Base-by-base conservation (phyloP, 2,329 filamentous ascomycete species). In the Cadophora sp. region DNA sequence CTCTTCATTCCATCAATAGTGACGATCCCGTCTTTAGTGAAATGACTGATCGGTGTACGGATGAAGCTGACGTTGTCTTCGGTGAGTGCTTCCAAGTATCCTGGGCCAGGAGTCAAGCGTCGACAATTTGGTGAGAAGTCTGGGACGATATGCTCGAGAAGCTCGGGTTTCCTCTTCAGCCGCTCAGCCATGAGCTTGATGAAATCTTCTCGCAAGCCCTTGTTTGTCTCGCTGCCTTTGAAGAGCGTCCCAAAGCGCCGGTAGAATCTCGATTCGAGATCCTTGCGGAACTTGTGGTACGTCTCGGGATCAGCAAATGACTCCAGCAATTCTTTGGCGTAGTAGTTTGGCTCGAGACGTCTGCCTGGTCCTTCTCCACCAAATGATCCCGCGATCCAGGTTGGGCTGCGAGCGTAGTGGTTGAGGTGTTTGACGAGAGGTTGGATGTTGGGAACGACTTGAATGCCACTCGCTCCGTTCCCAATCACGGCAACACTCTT, bases 61-160 rank as follows among this genome's bases (percentile, higher is more conserved):
- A 91, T 87, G 71, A 87, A 89, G 16, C 83, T 82, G n/a, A 91
- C 88, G 64, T 91, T 90, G 6, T 85, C 83, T 69, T 87, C 82
- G 0, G 83, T 82, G 29, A 91, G 80, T 0, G 89, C 87, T 75
- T 91, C 89, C 5, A 92, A 83, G 72, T 92, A 92, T 0, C 89
- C 89, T 0, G 89, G 78, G 0, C 81, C 81, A 0, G 82, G 82
- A 0, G 81, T 80, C 40, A 82, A 77, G 0, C 80, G 80, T 56
- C 77, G 79, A 75, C 77, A 83, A 24, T 83, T 83, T 2, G 81
- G 80, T 2, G 79, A 77, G 78, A 82, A 86, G 53, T 76, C 76
- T 3, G 81, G 81, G 60, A 82, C 63, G 26, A 78, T 73, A 58
- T 79, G 40, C 5, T 72, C 58, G 4, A 75, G 60, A 9, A 72